Conservation (phyloP, 352 stramenopile species). For the Poterioochromonas sp. region DNA sequence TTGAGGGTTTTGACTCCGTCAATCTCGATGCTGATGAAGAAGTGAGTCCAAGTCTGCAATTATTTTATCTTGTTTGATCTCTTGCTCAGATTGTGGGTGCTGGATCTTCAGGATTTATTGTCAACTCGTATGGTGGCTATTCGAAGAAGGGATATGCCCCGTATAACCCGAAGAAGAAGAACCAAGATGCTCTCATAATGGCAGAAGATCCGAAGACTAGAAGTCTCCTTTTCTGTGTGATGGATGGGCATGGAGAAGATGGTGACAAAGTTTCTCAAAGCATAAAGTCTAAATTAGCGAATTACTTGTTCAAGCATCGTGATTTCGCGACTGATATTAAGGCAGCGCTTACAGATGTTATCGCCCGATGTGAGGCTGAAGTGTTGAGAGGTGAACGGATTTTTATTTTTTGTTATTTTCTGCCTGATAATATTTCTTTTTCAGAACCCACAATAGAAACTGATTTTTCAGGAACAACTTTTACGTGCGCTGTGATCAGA, state of each 20-base stretch:
- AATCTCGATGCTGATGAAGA: conserved; percentile 25
- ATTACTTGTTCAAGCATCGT: conserved; percentile 77
- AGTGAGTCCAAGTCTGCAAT: not conserved
- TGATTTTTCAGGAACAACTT: conserved; percentile 71
- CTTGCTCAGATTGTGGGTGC: not conserved
- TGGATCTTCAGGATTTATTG: conserved; percentile 29
- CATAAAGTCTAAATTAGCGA: conserved; percentile 74
- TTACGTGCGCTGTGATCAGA: conserved; percentile 68
- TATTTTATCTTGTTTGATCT: not conserved
- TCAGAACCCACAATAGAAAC: conserved; percentile 64
- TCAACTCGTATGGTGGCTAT: conserved; percentile 67
- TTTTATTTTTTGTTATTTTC: not conserved
- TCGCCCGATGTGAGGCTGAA: conserved; percentile 45
- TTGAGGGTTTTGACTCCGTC: conserved; percentile 38
- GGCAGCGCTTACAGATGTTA: not conserved
- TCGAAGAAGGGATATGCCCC: conserved; percentile 71
- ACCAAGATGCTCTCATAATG: conserved; percentile 92
- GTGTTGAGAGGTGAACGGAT: conserved; percentile 2
- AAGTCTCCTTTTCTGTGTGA: conserved; percentile 83
- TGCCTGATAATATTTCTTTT: not conserved
- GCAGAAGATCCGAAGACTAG: conserved; percentile 75
- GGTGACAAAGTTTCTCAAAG: conserved; percentile 77
- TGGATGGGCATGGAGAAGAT: conserved; percentile 91
- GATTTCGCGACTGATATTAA: conserved; percentile 28
- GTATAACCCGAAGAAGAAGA: conserved; percentile 94